A percentile compares a stretch with the other conserved stretches of the same genome.
Evolutionary conservation across 2,329 filamentous ascomycete genomes (phyloP).

Genomic region (Talaromyces islandicus): DNA sequence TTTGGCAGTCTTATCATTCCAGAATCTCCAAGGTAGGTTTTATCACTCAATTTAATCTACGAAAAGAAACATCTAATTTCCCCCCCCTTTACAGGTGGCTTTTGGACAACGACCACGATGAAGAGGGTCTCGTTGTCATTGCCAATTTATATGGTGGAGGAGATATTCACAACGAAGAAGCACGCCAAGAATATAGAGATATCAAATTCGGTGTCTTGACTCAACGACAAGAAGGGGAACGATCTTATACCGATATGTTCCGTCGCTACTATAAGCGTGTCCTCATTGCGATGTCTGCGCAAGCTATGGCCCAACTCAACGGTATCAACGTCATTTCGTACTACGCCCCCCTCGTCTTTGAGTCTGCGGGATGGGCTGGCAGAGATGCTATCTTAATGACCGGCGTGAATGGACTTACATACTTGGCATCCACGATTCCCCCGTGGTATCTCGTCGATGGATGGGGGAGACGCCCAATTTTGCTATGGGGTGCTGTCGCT

Average conservation of each 20-base stretch:
- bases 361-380: slow-evolving; percentile 91
- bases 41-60: slow-evolving; percentile 21
- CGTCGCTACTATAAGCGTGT: slow-evolving; percentile 83
- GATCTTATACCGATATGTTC: slow-evolving; percentile 92
- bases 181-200: slow-evolving; percentile 91
- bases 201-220: slow-evolving; percentile 98
- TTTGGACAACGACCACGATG: slow-evolving; percentile 93
- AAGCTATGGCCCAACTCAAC: slow-evolving; percentile 91
- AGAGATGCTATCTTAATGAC: slow-evolving; percentile 94
- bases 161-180: slow-evolving; percentile 88
- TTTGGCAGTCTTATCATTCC: slow-evolving; percentile 87
- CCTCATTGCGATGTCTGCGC: slow-evolving; percentile 97
- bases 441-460: slow-evolving; percentile 96
- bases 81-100: slow-evolving; percentile 64
- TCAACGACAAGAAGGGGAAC: slow-evolving; percentile 89
- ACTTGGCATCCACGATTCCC: slow-evolving; percentile 84
- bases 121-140: slow-evolving; percentile 97
- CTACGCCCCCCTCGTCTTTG: slow-evolving; percentile 93
- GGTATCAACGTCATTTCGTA: slow-evolving; percentile 99
- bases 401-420: slow-evolving; percentile 88
- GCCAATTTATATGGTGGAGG: slow-evolving; percentile 94
- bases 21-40: slow-evolving; percentile 75
- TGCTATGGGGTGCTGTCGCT: slow-evolving; percentile 80
- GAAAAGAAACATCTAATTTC: slow-evolving; percentile 4
- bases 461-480: slow-evolving; percentile 82